Evolutionary conservation across 805 yeast genomes (phyloP).

Genomic region (Peterozyma toletana): DNA sequence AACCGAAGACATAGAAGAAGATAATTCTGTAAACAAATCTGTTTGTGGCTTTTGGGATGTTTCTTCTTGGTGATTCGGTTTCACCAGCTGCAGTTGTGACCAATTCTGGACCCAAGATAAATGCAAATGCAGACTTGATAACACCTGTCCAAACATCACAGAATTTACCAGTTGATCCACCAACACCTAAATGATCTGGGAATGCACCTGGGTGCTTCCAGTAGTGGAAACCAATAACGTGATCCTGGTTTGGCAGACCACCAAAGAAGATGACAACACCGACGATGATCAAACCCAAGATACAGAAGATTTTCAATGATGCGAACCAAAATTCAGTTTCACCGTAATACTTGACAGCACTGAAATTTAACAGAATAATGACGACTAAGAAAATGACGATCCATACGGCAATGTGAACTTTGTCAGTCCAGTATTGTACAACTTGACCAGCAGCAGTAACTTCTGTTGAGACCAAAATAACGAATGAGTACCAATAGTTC

Average conservation of each 20-base stretch:
- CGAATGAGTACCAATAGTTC: constrained; percentile 38
- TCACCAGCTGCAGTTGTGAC: constrained; percentile 24
- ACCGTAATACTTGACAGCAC: constrained; percentile 46
- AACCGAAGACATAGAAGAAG: constrained; percentile 22
- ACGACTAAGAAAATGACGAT: constrained; percentile 44
- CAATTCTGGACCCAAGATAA: constrained; percentile 33
- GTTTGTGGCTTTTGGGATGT: constrained; percentile 24
- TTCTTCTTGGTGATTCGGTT: constrained; percentile 21
- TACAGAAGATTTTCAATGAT: constrained; percentile 55
- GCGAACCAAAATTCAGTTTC: constrained; percentile 66
- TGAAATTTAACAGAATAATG: constrained; percentile 35
- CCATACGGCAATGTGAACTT: constrained; percentile 52
- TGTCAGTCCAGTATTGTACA: constrained; percentile 52
- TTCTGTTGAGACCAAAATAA: constrained; percentile 51
- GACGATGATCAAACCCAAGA: constrained; percentile 52
- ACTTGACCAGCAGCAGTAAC: constrained; percentile 60
- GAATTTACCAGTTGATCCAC: constrained; percentile 56
- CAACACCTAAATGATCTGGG: constrained; percentile 36
- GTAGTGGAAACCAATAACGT: constrained; percentile 37
- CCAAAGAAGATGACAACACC: constrained; percentile 57
- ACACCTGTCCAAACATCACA: constrained; percentile 57
- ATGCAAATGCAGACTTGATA: constrained; percentile 60
- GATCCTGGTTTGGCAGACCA: constrained; percentile 47
- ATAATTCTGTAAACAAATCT: constrained; percentile 23
- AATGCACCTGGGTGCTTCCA: constrained; percentile 37